A percentile compares a stretch with the other conserved stretches of the same genome.
Evolutionary conservation across 768 basidiomycete genomes (phyloP).

Genomic region (Guyanaporus albipodus): DNA sequence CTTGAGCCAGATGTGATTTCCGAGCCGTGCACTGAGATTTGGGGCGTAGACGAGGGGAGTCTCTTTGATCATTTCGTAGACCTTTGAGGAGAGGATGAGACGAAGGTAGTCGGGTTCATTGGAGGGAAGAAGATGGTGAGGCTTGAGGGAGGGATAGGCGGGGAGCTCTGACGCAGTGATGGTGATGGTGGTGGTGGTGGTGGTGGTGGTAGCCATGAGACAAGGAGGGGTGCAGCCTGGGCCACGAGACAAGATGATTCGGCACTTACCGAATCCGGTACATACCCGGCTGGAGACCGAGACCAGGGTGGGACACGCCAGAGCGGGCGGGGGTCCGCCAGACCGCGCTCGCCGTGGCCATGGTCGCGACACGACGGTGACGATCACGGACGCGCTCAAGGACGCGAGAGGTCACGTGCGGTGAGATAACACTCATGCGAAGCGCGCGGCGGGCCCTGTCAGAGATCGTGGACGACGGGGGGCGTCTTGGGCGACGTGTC

Average conservation of each 20-base stretch:
- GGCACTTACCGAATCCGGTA: conserved; percentile 20
- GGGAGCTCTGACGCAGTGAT: conserved; percentile 64
- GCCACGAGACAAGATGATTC: conserved; percentile 7
- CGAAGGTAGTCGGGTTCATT: conserved; percentile 84
- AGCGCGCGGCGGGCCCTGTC: conserved; percentile 3
- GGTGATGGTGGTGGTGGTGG: conserved; percentile 67
- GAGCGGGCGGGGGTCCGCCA: too few relatives aligned
- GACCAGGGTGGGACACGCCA: too few relatives aligned
- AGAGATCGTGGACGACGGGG: conserved; percentile 15
- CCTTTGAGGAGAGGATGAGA: conserved; percentile 84
- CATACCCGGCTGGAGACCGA: neutral
- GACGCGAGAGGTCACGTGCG: conserved; percentile 25
- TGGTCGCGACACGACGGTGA: conserved; percentile 6
- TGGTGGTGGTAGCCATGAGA: conserved; percentile 33
- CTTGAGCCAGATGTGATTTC: conserved; percentile 94
- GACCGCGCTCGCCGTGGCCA: neutral
- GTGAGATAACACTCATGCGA: conserved; percentile 21
- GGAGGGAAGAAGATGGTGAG: conserved; percentile 59
- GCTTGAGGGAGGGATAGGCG: conserved; percentile 60
- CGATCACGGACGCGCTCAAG: conserved; percentile 1
- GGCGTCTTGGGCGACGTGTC: conserved; percentile 4
- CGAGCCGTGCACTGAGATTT: conserved; percentile 82
- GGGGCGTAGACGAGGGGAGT: conserved; percentile 87
- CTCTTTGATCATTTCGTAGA: conserved; percentile 85
- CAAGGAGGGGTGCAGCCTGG: neutral